phyloP scores from a whole-genome alignment of 108 stramenopile species.

The Nitzschia sp. region DNA sequence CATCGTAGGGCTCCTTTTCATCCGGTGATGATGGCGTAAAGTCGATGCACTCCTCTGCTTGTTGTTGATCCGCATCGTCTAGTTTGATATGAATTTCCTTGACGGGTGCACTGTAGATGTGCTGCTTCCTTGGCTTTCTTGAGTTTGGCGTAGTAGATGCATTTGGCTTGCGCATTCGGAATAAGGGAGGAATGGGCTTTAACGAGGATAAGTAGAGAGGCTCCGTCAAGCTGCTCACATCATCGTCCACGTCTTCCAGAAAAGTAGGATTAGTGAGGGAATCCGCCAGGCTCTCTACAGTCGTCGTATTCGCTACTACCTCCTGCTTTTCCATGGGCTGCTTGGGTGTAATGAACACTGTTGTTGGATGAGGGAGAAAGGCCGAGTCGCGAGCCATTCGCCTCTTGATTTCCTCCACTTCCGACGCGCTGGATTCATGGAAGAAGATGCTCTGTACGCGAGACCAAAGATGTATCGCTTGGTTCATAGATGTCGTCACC shows the following conservation, averaged over 20 bases:
- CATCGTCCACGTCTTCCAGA: conserved; percentile 1
- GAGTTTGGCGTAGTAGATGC: background rate
- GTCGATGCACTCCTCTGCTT: no score
- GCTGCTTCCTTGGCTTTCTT: background rate
- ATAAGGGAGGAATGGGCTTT: no score
- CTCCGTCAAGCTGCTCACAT: conserved; percentile 20
- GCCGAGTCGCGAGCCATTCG: background rate
- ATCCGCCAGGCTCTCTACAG: conserved; percentile 4
- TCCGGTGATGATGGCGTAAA: no score
- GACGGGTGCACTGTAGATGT: background rate
- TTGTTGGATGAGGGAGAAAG: background rate
- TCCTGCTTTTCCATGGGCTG: background rate
- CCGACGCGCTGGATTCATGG: background rate
- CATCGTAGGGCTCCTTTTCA: background rate
- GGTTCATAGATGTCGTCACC: background rate
- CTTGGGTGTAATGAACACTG: background rate
- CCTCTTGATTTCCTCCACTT: background rate
- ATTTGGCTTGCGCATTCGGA: no score
- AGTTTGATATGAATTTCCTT: background rate
- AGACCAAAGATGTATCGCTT: background rate
- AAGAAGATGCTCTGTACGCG: background rate
- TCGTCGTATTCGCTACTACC: background rate
- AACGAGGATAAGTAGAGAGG: background rate
- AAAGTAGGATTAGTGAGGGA: background rate
- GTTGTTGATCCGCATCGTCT: no score